phyloP scores from a whole-genome alignment of 2,329 filamentous ascomycete species.

The Emericellopsis cladophorae region DNA sequence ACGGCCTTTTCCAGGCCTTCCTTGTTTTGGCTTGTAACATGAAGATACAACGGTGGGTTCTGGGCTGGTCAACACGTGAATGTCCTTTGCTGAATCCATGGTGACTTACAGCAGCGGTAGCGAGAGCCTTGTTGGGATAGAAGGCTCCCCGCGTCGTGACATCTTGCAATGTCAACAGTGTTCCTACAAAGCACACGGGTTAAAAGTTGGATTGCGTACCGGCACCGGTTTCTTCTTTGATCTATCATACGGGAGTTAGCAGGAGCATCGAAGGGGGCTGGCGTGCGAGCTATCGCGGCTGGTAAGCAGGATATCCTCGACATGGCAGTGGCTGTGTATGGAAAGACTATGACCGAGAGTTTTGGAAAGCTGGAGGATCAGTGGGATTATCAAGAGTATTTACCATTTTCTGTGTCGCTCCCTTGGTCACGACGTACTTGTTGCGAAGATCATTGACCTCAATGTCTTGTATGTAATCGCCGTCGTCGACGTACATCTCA shows the following conservation, averaged over 20 bases:
- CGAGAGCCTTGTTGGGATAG: constrained; percentile 95
- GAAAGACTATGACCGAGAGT: constrained; percentile 14
- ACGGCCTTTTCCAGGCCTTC: constrained; percentile 84
- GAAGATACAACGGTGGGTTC: constrained; percentile 90
- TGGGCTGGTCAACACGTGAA: constrained; percentile 19
- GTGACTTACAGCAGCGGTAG: constrained; percentile 69
- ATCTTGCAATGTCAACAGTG: constrained; percentile 60
- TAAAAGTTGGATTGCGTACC: constrained; percentile 62
- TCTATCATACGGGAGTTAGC: constrained; percentile 97
- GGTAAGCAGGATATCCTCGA: constrained; percentile 59
- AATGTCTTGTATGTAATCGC: constrained; percentile 97
- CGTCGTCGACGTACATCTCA: constrained; percentile 89
- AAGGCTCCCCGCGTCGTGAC: constrained; percentile 96
- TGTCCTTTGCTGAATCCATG: not conserved
- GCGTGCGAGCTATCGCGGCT: constrained; percentile 50
- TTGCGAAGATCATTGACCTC: constrained; percentile 97
- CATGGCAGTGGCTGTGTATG: constrained; percentile 10
- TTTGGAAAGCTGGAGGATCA: constrained; percentile 21
- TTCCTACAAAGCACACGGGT: constrained; percentile 31
- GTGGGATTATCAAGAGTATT: constrained; percentile 47
- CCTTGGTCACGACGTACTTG: constrained; percentile 93
- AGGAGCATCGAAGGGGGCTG: constrained; percentile 67
- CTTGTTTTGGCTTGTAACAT: constrained; percentile 87
- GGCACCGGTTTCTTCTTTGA: constrained; percentile 98
- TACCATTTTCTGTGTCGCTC: constrained; percentile 99